Conservation (phyloP, 73 alveolate genomes). For the Paramecium primaurelia region DNA sequence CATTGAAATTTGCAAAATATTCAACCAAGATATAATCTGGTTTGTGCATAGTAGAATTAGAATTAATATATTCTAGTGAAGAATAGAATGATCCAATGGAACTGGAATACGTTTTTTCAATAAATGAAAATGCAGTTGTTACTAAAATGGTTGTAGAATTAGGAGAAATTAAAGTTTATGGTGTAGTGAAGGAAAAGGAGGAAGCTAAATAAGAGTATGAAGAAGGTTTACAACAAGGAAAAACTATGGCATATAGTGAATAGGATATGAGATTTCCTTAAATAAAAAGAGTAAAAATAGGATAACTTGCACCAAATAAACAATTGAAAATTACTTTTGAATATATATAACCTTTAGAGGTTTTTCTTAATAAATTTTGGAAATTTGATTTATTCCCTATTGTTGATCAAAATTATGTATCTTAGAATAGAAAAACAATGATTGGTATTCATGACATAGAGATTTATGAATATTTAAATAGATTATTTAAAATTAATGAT, state of each 20-base stretch:
- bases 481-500: neutral
- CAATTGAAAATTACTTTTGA: neutral
- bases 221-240: constrained; percentile 27
- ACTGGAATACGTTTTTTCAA: neutral
- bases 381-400: neutral
- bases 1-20: neutral
- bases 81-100: neutral
- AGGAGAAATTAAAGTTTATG: neutral
- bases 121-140: neutral
- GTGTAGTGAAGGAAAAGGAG: constrained; percentile 25
- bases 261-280: neutral
- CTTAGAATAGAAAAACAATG: neutral
- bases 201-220: constrained; percentile 10
- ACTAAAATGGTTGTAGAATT: neutral
- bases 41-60: neutral
- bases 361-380: constrained; percentile 26
- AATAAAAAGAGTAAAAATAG: neutral
- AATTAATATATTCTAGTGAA: neutral
- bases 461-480: neutral
- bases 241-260: constrained; percentile 2
- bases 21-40: neutral
- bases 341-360: neutral
- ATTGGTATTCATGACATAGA: neutral
- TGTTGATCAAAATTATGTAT: neutral
- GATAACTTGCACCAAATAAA: constrained; percentile 20